phyloP scores from a whole-genome alignment of 805 yeast genomes.

The Hyphopichia homilentoma region DNA sequence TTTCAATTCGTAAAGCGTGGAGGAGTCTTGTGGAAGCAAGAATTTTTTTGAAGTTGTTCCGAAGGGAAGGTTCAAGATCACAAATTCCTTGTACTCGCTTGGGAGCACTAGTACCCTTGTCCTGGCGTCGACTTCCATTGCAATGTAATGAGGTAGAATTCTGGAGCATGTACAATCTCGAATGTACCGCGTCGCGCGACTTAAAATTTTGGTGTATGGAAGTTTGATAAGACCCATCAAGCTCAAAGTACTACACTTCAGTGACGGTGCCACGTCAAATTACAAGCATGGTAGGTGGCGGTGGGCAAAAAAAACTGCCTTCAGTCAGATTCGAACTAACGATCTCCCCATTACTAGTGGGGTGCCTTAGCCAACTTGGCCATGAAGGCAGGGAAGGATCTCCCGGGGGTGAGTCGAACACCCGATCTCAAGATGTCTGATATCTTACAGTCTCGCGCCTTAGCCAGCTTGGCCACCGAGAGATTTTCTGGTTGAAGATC shows the following conservation, averaged over 20 bases:
- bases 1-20: conserved; percentile 38
- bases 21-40: conserved; percentile 1
- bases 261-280: neutral
- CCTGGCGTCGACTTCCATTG: conserved; percentile 7
- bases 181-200: too few relatives aligned
- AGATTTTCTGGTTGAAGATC: too few relatives aligned
- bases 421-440: too few relatives aligned
- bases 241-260: neutral
- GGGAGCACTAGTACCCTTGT: conserved; percentile 14
- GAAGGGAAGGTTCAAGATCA: neutral
- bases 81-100: neutral
- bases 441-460: too few relatives aligned
- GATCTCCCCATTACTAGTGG: conserved; percentile 5
- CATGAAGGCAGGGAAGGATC: too few relatives aligned
- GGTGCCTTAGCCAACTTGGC: conserved; percentile 5
- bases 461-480: too few relatives aligned
- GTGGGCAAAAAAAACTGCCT: conserved; percentile 1
- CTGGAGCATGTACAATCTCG: neutral
- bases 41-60: neutral
- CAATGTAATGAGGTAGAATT: neutral
- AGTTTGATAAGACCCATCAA: neutral
- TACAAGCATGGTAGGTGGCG: neutral
- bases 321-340: conserved; percentile 5
- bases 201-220: neutral
- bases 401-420: too few relatives aligned